Evolutionary conservation across 1,284 basidiomycete species (phyloP).

Genomic region (Filobasidium uniguttulatum): DNA sequence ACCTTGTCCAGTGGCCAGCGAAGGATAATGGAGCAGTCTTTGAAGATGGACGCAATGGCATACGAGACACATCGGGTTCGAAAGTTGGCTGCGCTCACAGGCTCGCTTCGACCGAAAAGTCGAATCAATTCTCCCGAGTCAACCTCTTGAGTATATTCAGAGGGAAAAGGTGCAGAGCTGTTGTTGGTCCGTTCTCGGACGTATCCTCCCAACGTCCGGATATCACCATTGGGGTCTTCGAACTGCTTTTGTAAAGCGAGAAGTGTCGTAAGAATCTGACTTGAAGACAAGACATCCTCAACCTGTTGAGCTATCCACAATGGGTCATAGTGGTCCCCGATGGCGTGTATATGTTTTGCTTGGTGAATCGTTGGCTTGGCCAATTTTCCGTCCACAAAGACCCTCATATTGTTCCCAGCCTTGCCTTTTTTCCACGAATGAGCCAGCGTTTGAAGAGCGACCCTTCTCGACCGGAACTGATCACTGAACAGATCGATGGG

Average conservation of each 20-base stretch:
- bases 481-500: slow-evolving; percentile 75
- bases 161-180: too few species aligned
- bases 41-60: slow-evolving; percentile 81
- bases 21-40: slow-evolving; percentile 83
- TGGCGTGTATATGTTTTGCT: slow-evolving; percentile 66
- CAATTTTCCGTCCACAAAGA: slow-evolving; percentile 55
- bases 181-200: too few species aligned
- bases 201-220: not conserved
- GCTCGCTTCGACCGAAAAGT: too few species aligned
- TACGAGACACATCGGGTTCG: slow-evolving; percentile 49
- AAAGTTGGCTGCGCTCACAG: slow-evolving; percentile 6
- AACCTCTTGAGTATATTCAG: too few species aligned
- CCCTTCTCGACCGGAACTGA: slow-evolving; percentile 44
- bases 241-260: not conserved
- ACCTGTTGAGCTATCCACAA: not conserved
- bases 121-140: too few species aligned
- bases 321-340: slow-evolving; percentile 57
- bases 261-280: not conserved
- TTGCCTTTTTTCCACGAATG: slow-evolving; percentile 55
- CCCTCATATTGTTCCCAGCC: slow-evolving; percentile 59
- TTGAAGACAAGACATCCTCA: not conserved
- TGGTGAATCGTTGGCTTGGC: slow-evolving; percentile 36
- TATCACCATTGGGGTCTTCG: not conserved
- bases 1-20: slow-evolving; percentile 18
- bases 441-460: slow-evolving; percentile 61